Evolutionary conservation across 208 protist species (phyloP).

Genomic region (Phytomonas serpens): DNA sequence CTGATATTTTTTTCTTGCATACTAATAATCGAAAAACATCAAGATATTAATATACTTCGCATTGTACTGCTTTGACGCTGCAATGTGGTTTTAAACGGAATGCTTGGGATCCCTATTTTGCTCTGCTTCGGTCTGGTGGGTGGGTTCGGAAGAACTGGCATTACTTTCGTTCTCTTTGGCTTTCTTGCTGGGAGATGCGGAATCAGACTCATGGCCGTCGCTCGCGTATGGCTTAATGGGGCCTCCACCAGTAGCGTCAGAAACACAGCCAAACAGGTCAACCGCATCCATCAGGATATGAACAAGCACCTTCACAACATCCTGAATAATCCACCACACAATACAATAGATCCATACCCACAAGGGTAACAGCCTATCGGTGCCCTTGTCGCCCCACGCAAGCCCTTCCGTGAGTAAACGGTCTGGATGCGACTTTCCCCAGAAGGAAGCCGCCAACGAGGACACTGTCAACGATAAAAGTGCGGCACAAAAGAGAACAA

Average conservation of each 20-base stretch:
- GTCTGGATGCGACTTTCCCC: conserved; percentile 47
- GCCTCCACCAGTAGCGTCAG: conserved; percentile 26
- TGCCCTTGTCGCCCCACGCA: conserved; percentile 33
- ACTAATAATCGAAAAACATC: not conserved
- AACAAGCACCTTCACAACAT: conserved; percentile 65
- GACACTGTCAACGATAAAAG: conserved; percentile 62
- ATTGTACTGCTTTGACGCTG: not conserved
- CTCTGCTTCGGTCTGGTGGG: not conserved
- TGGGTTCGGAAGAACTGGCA: not conserved
- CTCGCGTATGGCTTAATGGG: conserved; percentile 26
- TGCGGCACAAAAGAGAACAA: conserved; percentile 52
- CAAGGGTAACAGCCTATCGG: conserved; percentile 63
- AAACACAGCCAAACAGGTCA: conserved; percentile 68
- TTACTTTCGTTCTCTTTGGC: conserved; percentile 2
- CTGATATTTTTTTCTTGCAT: not conserved
- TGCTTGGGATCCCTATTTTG: not conserved
- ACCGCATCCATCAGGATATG: conserved; percentile 60
- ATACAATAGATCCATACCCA: conserved; percentile 90
- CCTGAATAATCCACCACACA: conserved; percentile 88
- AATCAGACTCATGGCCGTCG: conserved; percentile 13
- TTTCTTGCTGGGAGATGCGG: not conserved
- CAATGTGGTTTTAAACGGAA: conserved; percentile 3
- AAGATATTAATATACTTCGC: not conserved
- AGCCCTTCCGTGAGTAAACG: conserved; percentile 65
- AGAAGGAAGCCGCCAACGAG: conserved; percentile 63